phyloP scores from a whole-genome alignment of 768 basidiomycete genomes.

The Tremella yokohamensis region DNA sequence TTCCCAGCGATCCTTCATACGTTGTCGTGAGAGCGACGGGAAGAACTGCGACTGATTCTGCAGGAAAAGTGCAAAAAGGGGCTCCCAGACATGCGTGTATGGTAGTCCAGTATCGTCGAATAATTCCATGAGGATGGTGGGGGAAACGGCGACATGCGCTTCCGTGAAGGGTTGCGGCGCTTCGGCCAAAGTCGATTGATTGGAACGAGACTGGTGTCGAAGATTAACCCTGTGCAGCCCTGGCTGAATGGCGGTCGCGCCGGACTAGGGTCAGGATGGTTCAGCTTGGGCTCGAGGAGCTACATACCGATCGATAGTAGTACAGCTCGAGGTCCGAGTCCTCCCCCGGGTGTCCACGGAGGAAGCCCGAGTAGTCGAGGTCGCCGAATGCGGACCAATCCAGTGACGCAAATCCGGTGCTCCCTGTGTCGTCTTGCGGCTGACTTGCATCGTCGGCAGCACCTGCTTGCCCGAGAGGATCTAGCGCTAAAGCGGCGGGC shows the following conservation, averaged over 20 bases:
- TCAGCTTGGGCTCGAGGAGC: too few relatives aligned
- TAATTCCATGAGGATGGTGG: conserved; percentile 12
- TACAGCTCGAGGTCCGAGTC: too few relatives aligned
- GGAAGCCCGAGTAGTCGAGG: too few relatives aligned
- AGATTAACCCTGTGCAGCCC: conserved; percentile 46
- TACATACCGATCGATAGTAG: too few relatives aligned
- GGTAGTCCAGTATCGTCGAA: conserved; percentile 40
- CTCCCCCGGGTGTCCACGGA: too few relatives aligned
- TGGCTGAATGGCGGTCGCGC: conserved; percentile 15
- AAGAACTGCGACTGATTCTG: conserved; percentile 37
- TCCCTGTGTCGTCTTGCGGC: too few relatives aligned
- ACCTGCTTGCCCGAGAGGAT: too few relatives aligned
- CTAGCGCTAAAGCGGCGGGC: too few relatives aligned
- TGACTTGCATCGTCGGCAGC: too few relatives aligned
- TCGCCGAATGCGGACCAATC: too few relatives aligned
- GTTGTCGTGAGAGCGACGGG: conserved; percentile 23
- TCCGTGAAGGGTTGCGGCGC: not conserved
- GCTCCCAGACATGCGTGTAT: conserved; percentile 30
- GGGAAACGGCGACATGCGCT: conserved; percentile 2
- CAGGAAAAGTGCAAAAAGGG: conserved; percentile 39
- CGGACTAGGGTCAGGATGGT: too few relatives aligned
- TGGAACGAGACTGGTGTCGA: conserved; percentile 32
- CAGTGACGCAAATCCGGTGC: too few relatives aligned
- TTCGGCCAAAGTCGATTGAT: conserved; percentile 6
- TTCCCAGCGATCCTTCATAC: conserved; percentile 33